phyloP scores from a whole-genome alignment of 495 filamentous ascomycete species.

The Patellaria atrata region DNA sequence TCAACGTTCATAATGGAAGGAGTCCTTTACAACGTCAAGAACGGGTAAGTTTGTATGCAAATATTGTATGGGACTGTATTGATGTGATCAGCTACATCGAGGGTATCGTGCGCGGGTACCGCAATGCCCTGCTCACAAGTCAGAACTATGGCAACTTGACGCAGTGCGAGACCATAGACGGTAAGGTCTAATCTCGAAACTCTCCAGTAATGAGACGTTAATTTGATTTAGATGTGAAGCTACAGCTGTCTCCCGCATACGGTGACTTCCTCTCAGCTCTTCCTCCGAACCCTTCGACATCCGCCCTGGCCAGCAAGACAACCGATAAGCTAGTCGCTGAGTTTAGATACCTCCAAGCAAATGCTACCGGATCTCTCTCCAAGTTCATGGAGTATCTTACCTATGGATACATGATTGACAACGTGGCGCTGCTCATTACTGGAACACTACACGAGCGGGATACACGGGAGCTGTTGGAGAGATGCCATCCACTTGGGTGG shows the following conservation, averaged over 20 bases:
- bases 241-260: slow-evolving; percentile 91
- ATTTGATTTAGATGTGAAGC: slow-evolving; percentile 64
- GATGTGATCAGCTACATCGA: slow-evolving; percentile 67
- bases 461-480: slow-evolving; percentile 85
- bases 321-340: slow-evolving; percentile 97
- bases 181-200: slow-evolving; percentile 37
- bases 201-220: slow-evolving; percentile 1
- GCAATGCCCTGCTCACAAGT: slow-evolving; percentile 79
- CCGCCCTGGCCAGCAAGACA: slow-evolving; percentile 81
- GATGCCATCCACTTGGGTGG: slow-evolving; percentile 95
- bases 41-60: slow-evolving; percentile 46
- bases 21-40: slow-evolving; percentile 88
- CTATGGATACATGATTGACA: slow-evolving; percentile 99
- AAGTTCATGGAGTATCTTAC: slow-evolving; percentile 96
- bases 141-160: slow-evolving; percentile 91
- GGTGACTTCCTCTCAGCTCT: slow-evolving; percentile 93
- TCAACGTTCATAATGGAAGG: slow-evolving; percentile 58
- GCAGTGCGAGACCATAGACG: slow-evolving; percentile 97
- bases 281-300: slow-evolving; percentile 93
- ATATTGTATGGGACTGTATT: neutral
- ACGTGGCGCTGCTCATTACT: slow-evolving; percentile 94
- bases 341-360: slow-evolving; percentile 88
- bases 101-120: slow-evolving; percentile 91
- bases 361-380: slow-evolving; percentile 75
- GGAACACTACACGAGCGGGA: slow-evolving; percentile 96